Evolutionary conservation across 768 basidiomycete species (phyloP), one percentile per base, ranked within the genome.

Genomic region (Paxillus ammoniavirescens): DNA sequence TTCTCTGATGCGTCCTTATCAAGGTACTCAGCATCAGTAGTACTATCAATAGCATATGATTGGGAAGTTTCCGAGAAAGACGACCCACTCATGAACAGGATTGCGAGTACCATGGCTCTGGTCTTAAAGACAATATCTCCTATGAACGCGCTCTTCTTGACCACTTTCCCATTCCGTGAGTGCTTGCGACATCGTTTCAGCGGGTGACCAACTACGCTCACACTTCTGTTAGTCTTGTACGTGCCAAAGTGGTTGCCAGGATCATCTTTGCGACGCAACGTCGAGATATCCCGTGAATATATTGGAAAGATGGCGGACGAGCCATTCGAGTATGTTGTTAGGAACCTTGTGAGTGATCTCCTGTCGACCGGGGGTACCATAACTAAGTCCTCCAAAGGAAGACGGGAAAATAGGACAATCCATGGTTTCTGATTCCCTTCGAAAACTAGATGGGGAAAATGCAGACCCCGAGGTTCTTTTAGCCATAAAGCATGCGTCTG

Each of bases 131-230:
- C 42, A 14, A 4, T 45, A 30, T 36, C 43, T 15, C 50, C 50
- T 15, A 31, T 33, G 28, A 53, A 30, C 6, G 31, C 54, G 18
- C 50, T 48, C 6, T 31, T 55, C 3, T 44, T 55, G 12, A 31
- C 41, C 9, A 44, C 54, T 31, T 45, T 55, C 8, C 54, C 54
- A n/a, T 45, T 53, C 17, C 36, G 54, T 55, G 21, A 41, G 50
- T 49, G 12, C 12, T 2, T 7, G 43, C 21, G 18, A 36, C 18
- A 48, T 48, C 8, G n/a, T 38, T 7, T 17, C 8, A 8, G 15
- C 9, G 8, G n/a, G 17, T n/a, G 3, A 40, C n/a, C n/a, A 5
- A n/a, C n/a, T 14, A 40, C 17, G 10, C 7, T 17, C 8, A 35
- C 30, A 15, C 12, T 2, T 47, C 35, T 5, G 9, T 35, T n/a